Percentiles rank a stretch among this genome's conserved stretches.
Conservation (phyloP, 2,329 filamentous ascomycete genomes). For the Apiospora marii region DNA sequence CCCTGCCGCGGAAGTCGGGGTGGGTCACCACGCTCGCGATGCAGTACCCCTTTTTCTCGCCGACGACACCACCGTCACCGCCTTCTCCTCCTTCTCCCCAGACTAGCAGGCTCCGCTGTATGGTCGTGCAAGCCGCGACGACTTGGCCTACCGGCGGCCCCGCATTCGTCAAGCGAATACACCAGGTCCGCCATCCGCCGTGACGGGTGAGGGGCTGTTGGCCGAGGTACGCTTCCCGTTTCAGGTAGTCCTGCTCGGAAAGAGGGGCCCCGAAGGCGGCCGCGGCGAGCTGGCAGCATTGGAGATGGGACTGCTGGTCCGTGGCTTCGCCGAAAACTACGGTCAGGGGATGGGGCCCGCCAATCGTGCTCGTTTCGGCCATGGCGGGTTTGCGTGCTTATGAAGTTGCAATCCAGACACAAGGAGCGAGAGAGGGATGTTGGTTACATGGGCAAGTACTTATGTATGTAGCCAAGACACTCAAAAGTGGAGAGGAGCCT, state of each 20-base stretch:
- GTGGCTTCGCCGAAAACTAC: not conserved
- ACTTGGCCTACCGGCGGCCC: not conserved
- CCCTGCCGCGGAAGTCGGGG: not conserved
- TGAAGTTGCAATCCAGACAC: not conserved
- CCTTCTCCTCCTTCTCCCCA: not conserved
- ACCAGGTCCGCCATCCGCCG: not conserved
- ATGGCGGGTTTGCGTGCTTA: not conserved
- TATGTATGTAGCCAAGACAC: too few species aligned
- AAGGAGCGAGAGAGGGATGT: not conserved
- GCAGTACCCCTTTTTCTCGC: not conserved
- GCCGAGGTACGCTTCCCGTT: not conserved
- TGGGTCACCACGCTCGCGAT: slow-evolving; percentile 14
- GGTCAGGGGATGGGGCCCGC: not conserved
- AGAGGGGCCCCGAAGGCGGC: slow-evolving; percentile 8
- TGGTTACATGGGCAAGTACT: too few species aligned
- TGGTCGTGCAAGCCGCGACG: not conserved
- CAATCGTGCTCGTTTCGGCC: not conserved
- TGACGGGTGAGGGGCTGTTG: not conserved
- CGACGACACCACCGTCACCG: not conserved
- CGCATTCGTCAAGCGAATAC: not conserved
- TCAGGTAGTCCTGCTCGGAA: not conserved
- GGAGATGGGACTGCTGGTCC: not conserved
- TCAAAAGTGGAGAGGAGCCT: not conserved
- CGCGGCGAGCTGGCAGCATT: not conserved
- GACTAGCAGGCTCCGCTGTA: not conserved